A percentile compares a stretch with the other conserved stretches of the same genome.
These are phyloP conservation scores for Starmerella powellii DNA, from an alignment of 805 yeast genomes.

Conservation along the genomic window DNA sequence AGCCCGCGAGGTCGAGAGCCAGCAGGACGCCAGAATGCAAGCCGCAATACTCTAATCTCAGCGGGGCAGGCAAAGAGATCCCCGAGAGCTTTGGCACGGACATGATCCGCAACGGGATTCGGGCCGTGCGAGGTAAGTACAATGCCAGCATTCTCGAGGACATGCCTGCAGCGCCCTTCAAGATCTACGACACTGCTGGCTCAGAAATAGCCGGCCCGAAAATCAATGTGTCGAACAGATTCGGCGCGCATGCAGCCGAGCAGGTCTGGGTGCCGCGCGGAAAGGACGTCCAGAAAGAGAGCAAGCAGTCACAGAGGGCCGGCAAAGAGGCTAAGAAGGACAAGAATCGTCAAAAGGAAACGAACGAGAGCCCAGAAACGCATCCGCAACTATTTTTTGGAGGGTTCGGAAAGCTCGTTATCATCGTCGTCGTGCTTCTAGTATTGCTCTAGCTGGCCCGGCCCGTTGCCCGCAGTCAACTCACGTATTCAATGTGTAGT, in stretches of 20 bases:
- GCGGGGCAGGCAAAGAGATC: constrained; percentile 20
- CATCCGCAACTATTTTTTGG: too few relatives aligned
- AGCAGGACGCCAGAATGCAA: constrained; percentile 4
- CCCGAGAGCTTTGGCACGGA: constrained; percentile 29
- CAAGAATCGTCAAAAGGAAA: neutral
- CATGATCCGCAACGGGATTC: constrained; percentile 29
- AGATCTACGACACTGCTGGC: constrained; percentile 23
- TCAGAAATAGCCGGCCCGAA: constrained; percentile 12
- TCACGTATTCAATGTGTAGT: too few relatives aligned
- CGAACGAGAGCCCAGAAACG: neutral
- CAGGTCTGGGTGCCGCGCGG: neutral
- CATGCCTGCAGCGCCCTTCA: constrained; percentile 17
- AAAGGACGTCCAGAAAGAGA: neutral
- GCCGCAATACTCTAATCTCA: constrained; percentile 15
- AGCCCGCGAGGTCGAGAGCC: neutral
- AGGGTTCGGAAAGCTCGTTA: too few relatives aligned
- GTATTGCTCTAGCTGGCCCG: too few relatives aligned
- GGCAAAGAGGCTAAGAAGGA: too few relatives aligned
- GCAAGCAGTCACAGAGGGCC: neutral
- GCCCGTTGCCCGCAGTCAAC: too few relatives aligned
- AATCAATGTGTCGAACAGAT: constrained; percentile 10
- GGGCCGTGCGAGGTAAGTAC: constrained; percentile 23
- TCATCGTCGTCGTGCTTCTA: too few relatives aligned
- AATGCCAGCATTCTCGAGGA: constrained; percentile 14
- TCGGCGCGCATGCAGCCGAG: constrained; percentile 7